Base-by-base conservation (phyloP, 495 filamentous ascomycete genomes). In the Hypoxylon fragiforme region DNA sequence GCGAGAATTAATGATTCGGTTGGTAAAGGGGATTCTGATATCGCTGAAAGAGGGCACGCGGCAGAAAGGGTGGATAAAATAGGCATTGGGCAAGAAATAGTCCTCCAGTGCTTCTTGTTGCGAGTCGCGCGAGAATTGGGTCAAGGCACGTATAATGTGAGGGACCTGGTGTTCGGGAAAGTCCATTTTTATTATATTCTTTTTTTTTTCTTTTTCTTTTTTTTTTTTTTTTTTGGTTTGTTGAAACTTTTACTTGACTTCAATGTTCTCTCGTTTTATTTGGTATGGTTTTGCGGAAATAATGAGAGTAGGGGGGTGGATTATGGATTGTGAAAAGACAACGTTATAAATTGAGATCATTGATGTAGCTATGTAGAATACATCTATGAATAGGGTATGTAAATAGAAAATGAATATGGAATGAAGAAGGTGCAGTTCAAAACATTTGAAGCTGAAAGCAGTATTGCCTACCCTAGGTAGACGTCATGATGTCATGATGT, bases 41-140 rank as follows among this genome's bases (percentile, higher is more conserved):
- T 74, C 52, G 6, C 66, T 68, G 66, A 83, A 84, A 53, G 77
- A 80, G 28, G 82, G 81, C 1, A 90, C 85, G 15, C 83, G 83
- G 64, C 88, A 92, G 69, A 95, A 87, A 0, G 91, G 90, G 64
- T 96, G 91, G 2, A 80, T 74, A 66, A 95, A 94, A 48, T 81
- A 77, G 12, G 88, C 84, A 55, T 82, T 68, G 7, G 77, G 78
- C 1, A 83, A 80, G 73, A 89, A 96, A 69, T 87, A 91, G 8
- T 69, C 75, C 40, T 89, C 75, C 15, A 96, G 66, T 3, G 85
- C 74, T 13, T 76, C 67, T 19, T 73, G 67, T 70, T 95, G 91
- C 20, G 81, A 67, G 0, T 77, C 70, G 0, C 86, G 87, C 0
- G 80, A 66, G 11, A 83, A 79, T 66, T 89, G 81, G 19, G 81